These are phyloP conservation scores for Crepidotus sp. DNA, from an alignment of 1,284 basidiomycete species.

Conservation along the genomic window DNA sequence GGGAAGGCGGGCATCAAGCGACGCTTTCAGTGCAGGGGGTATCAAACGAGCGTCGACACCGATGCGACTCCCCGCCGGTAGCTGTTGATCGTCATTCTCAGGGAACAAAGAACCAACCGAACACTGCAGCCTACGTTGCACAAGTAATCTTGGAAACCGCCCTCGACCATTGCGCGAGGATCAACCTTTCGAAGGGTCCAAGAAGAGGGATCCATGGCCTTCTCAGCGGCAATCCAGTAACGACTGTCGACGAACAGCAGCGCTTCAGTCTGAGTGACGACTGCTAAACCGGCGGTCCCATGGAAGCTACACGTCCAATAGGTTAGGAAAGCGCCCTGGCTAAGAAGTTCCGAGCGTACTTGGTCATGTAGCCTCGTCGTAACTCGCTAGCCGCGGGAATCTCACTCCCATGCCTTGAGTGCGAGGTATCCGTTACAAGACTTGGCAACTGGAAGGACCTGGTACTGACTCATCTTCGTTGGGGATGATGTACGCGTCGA, in stretches of 20 bases:
- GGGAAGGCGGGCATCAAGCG: slow-evolving; percentile 12
- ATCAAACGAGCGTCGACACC: slow-evolving; percentile 18
- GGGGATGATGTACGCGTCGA: slow-evolving; percentile 16
- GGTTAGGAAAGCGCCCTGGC: neutral
- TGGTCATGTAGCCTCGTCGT: slow-evolving; percentile 16
- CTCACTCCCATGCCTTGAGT: slow-evolving; percentile 15
- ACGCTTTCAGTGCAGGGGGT: slow-evolving; percentile 12
- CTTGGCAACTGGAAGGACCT: too few relatives aligned
- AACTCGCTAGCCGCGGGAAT: slow-evolving; percentile 16
- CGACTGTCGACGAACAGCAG: slow-evolving; percentile 17
- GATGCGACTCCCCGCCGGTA: slow-evolving; percentile 17
- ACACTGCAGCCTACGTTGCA: slow-evolving; percentile 9
- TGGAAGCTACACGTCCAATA: slow-evolving; percentile 9
- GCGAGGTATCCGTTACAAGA: too few relatives aligned
- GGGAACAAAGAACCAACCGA: neutral
- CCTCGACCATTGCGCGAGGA: slow-evolving; percentile 14
- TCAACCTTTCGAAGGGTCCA: slow-evolving; percentile 16
- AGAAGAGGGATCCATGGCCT: slow-evolving; percentile 13
- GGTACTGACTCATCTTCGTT: slow-evolving; percentile 19
- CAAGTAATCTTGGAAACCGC: slow-evolving; percentile 17
- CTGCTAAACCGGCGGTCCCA: slow-evolving; percentile 14
- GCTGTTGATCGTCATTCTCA: neutral
- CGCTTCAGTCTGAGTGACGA: slow-evolving; percentile 16
- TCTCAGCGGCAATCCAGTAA: slow-evolving; percentile 18
- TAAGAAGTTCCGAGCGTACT: neutral